Base-by-base conservation (phyloP, 1,284 basidiomycete genomes). In the Tilletia setariae region DNA sequence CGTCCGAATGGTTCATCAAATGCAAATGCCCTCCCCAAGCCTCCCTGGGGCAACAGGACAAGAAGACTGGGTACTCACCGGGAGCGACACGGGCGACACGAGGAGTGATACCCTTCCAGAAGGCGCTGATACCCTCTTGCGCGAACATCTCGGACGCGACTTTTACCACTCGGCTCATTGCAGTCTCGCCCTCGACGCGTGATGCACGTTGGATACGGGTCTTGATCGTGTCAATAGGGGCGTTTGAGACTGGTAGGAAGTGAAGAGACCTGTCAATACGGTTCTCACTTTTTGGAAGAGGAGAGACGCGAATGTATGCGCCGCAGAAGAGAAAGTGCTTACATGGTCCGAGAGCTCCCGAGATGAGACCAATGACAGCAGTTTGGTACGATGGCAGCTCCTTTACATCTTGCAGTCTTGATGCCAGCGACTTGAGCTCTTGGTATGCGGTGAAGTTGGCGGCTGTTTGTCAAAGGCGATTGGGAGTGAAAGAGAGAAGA, bases 401-500 rank as follows among this genome's bases (percentile, higher is more conserved):
- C 0, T 68, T 61, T 6, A 76, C 67, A 82, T 83, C 53, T 83
- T 98, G 95, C 75, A 87, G 85, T 68, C 84, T 84, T 70, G 91
- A 87, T 35, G 91, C 90, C 64, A 69, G 67, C 89, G 90, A 91
- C 86, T 98, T 98, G 77, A 98, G 86, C 83, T 98, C 92, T 84
- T 97, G 95, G 86, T 98, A 99, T 47, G 92, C 93, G 4, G 95
- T 98, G 80, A 99, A 99, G 84, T 98, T 98, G 68, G 93, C 95
- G 76, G 93, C 93, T 84, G 69, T 19, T 8, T n/a, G 23, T 49
- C 7, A 49, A 19, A 49, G 19, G n/a, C 16, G 21, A 64, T 25
- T 15, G n/a, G 23, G 6, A 44, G 43, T 15, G 25, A 6, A 42
- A 59, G 21, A 44, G 4, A 19, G 43, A 19, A 49, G 30, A 63